Evolutionary conservation across 306 rosid species (phyloP).

Genomic region (Vicia villosa): DNA sequence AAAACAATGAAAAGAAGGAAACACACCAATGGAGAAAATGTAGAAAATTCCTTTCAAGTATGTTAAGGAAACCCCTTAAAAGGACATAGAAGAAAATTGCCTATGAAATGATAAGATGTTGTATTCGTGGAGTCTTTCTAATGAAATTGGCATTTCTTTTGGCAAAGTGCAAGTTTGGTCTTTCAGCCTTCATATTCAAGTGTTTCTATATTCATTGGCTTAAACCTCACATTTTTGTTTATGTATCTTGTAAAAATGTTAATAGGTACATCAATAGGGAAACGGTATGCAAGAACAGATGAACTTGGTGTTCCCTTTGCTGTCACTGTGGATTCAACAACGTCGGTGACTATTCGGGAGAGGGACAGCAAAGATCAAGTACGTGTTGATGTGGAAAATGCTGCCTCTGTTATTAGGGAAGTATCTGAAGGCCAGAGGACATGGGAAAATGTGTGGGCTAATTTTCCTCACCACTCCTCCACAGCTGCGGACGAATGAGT

Average conservation of each 20-base stretch:
- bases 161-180: background rate
- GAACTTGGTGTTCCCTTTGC: constrained; percentile 93
- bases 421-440: constrained; percentile 69
- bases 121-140: background rate
- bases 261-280: constrained; percentile 86
- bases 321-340: constrained; percentile 67
- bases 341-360: constrained; percentile 77
- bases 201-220: background rate
- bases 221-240: constrained; percentile 5
- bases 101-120: too few relatives aligned
- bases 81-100: background rate
- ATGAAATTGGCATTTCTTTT: background rate
- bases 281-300: constrained; percentile 84
- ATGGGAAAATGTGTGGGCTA: constrained; percentile 78
- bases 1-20: background rate
- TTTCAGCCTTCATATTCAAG: background rate
- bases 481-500: constrained; percentile 58
- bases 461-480: constrained; percentile 78
- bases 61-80: background rate
- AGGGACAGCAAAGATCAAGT: constrained; percentile 90
- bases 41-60: background rate
- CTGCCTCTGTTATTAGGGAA: constrained; percentile 65
- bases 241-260: constrained; percentile 1
- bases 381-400: constrained; percentile 70
- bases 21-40: background rate